Base-by-base conservation (phyloP, 2,329 filamentous ascomycete species). In the Xylaria digitata region DNA sequence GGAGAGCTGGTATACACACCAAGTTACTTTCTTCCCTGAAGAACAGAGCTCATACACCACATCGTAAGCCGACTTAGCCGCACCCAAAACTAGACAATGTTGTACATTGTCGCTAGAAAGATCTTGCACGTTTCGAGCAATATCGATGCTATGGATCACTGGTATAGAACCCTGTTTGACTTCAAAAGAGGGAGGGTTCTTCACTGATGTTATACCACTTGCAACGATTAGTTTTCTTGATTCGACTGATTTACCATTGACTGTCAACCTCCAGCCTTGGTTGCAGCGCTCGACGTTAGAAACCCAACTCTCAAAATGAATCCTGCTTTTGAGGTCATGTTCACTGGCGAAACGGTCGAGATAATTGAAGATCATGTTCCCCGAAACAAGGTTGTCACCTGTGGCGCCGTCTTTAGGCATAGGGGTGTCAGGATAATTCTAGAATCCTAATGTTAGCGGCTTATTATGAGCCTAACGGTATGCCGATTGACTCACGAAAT, bases 181-280 rank as follows among this genome's bases (percentile, higher is more conserved):
- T 60, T 57, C 46, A 42, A 61, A 72, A 19, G 23, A n/a, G 21
- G 73, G 71, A 30, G 71, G 52, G 43, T 71, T 60, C 26, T 40
- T 43, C 7, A 70, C 61, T 9, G 61, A 62, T 1, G 74, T 75
- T 3, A 75, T 55, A 5, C 76, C 76, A 11, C 70, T 72, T 9
- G 76, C 75, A 23, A 73, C 54, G 1, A 78, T 72, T 7, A 78
- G 63, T 48, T 76, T 78, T 19, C 48, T 65, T 30, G 67, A 42
- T 17, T 66, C 42, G 37, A 68, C 23, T 21, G 19, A 21, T 15
- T 50, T 6, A 9, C 55, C 62, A 21, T 62, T 59, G 45, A 65
- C 34, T 11, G 42, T 46, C 30, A 65, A 40, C 19, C 48, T 34
- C 62, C 66, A 68, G 21, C 63, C 43, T 40, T 30, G 9, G 34